Conservation (phyloP, 805 yeast species). For the Metschnikowia noctiluminum region DNA sequence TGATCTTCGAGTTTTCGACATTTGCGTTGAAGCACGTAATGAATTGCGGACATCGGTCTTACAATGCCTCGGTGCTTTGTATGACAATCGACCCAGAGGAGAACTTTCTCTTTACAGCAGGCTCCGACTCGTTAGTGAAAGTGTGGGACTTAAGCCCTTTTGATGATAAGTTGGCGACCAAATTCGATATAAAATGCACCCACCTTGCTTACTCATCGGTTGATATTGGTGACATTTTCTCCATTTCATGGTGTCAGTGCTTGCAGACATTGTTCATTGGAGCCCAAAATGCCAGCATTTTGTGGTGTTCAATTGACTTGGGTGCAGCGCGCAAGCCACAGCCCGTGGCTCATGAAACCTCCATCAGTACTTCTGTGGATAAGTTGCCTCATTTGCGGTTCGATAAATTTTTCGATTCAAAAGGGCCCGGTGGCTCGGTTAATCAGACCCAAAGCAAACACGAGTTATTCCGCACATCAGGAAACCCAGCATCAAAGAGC, state of each 20-base stretch:
- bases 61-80: conserved; percentile 72
- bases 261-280: conserved; percentile 73
- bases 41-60: conserved; percentile 44
- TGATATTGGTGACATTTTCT: conserved; percentile 93
- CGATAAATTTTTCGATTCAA: conserved; percentile 85
- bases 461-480: conserved; percentile 15
- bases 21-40: conserved; percentile 54
- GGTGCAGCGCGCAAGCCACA: not conserved
- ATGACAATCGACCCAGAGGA: conserved; percentile 54
- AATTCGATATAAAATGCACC: conserved; percentile 29
- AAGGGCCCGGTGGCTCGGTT: conserved; percentile 70
- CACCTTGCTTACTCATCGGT: conserved; percentile 78
- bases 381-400: conserved; percentile 58
- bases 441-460: conserved; percentile 29
- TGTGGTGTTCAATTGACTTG: conserved; percentile 53
- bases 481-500: conserved; percentile 3
- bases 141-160: conserved; percentile 65
- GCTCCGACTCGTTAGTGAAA: conserved; percentile 85
- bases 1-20: conserved; percentile 64
- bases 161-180: conserved; percentile 10
- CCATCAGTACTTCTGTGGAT: conserved; percentile 14
- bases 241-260: conserved; percentile 64
- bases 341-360: not conserved
- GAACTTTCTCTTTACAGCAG: conserved; percentile 71
- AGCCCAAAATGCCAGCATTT: conserved; percentile 85